Base-by-base conservation (phyloP, 2,329 filamentous ascomycete genomes). In the Colletotrichum orbiculare region DNA sequence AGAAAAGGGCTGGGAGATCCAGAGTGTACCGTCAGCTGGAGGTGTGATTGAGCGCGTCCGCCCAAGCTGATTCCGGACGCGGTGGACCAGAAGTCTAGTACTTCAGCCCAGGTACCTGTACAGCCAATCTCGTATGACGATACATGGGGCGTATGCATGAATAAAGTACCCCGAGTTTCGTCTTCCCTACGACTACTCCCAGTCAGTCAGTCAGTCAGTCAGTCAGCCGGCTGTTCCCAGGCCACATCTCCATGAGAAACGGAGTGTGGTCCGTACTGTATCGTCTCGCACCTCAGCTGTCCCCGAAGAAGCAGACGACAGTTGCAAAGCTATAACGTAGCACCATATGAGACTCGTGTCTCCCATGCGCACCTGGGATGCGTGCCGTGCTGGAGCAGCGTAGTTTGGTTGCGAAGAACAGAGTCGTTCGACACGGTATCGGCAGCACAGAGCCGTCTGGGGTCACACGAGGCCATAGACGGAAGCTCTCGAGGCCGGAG, bases 81-180 rank as follows among this genome's bases (percentile, higher is more conserved):
- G 60, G 60, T 58, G 48, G 60, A 64, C 54, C 64, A 46, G 8
- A 6, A 33, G 33, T 4, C 15, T 25, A 69, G 60, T 72, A 74
- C 72, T 35, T 70, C 9, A 6, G 10, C 6, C 3, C 11, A 41
- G 71, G 73, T 74, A 73, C 64, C 59, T 54, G 71, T 74, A 74
- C 73, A 69, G 67, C 17, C 55, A 66, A 52, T 62, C 48, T 69
- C 64, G 70, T 69, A 70, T 62, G 63, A 68, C 64, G 67, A 60
- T 75, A 75, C 73, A 71, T 73, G 57, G 59, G 67, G 54, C 57
- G 49, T 64, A 62, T 71, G 71, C 69, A 71, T 66, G 59, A 71
- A 67, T 67, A 67, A 74, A 73, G 73, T 74, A 74, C 71, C 69
- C 25, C 60, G 43, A 42, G 39, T 60, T 59, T 62, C 54, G 64